Evolutionary conservation across 352 stramenopile species (phyloP).

Genomic region (Phytophthora parvispora): DNA sequence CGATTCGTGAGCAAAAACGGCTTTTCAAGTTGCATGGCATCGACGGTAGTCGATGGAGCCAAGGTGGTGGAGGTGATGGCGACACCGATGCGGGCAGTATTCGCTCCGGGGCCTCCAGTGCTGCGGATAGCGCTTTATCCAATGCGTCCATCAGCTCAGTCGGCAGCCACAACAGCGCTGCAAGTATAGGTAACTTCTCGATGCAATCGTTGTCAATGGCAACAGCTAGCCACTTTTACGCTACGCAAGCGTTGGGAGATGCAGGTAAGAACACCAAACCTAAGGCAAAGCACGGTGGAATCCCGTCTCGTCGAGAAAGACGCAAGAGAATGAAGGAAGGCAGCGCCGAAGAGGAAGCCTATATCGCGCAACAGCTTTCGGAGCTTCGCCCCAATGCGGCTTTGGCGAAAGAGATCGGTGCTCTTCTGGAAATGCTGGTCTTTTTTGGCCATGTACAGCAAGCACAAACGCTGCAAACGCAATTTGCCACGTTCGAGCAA

Average conservation of each 20-base stretch:
- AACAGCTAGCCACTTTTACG: constrained; percentile 79
- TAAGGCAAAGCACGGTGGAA: constrained; percentile 52
- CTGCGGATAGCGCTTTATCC: constrained; percentile 71
- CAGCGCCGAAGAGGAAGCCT: constrained; percentile 74
- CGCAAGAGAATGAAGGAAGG: constrained; percentile 77
- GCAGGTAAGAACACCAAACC: constrained; percentile 44
- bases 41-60: constrained; percentile 66
- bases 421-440: constrained; percentile 64
- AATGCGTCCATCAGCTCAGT: constrained; percentile 72
- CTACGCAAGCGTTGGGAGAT: constrained; percentile 55
- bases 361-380: constrained; percentile 60
- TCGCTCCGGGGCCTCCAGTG: constrained; percentile 54
- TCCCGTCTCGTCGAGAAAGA: constrained; percentile 59
- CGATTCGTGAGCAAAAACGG: constrained; percentile 80
- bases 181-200: constrained; percentile 75
- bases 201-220: constrained; percentile 66
- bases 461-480: constrained; percentile 55
- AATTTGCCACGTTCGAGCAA: constrained; percentile 55
- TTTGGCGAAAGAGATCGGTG: constrained; percentile 44
- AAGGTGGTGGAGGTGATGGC: constrained; percentile 16
- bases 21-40: constrained; percentile 86
- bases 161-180: constrained; percentile 82
- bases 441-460: constrained; percentile 51
- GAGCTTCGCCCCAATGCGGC: constrained; percentile 47
- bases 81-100: constrained; percentile 54